These are phyloP conservation scores for Metschnikowia proteae DNA, from an alignment of 805 yeast species.

Conservation along the genomic window DNA sequence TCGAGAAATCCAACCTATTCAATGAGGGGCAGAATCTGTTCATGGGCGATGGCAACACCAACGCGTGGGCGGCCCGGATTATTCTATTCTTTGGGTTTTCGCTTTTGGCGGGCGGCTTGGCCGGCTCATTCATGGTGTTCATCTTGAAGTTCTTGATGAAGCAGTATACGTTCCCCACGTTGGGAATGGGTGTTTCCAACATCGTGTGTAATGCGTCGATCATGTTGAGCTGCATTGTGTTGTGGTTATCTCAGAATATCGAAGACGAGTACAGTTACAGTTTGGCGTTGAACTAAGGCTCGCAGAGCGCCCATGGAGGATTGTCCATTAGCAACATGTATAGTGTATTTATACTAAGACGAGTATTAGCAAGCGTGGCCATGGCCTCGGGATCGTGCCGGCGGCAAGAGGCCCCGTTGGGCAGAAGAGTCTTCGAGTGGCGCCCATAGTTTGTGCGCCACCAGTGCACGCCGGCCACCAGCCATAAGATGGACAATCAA, in stretches of 20 bases:
- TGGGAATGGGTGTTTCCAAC: constrained; percentile 91
- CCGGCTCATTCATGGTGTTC: constrained; percentile 86
- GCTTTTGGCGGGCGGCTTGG: constrained; percentile 86
- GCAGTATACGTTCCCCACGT: constrained; percentile 77
- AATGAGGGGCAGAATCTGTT: constrained; percentile 34
- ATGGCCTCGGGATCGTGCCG: no score
- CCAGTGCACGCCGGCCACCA: no score
- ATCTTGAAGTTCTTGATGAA: constrained; percentile 80
- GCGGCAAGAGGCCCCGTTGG: no score
- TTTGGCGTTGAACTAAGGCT: constrained; percentile 54
- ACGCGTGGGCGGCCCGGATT: constrained; percentile 92
- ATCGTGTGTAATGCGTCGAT: constrained; percentile 74
- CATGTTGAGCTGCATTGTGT: constrained; percentile 81
- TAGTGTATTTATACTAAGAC: constrained; percentile 1
- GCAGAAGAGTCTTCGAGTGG: no score
- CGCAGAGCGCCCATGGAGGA: no score
- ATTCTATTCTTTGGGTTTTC: constrained; percentile 91
- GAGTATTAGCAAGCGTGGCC: not conserved
- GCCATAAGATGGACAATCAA: no score
- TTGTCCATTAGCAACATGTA: not conserved
- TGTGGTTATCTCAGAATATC: constrained; percentile 93
- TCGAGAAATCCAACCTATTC: constrained; percentile 63
- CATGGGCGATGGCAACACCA: constrained; percentile 43
- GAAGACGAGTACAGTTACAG: constrained; percentile 96
- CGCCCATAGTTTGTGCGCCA: no score